Evolutionary conservation across 192 early-diverging fungal genomes (phyloP), one percentile per base, ranked within the genome.

Genomic region (Entomortierella beljakovae): DNA sequence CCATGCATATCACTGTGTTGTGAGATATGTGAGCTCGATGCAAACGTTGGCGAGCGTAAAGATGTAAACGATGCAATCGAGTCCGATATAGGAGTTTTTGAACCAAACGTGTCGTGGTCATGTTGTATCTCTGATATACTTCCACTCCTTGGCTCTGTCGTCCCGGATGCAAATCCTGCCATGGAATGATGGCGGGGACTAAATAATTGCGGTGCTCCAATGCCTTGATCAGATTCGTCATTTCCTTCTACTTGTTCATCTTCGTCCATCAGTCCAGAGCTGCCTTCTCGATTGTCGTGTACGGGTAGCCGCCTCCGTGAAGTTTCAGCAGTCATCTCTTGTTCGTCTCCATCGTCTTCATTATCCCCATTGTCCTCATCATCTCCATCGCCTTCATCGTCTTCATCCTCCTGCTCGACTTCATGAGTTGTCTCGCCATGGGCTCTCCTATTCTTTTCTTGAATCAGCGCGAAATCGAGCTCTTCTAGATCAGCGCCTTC

Each of bases 401-500:
- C 62, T 8, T 7, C 25, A 23, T 29, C 35, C 4, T 43, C 54
- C 11, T 32, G 55, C 0, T 57, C 42, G 0, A 29, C 61, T 15
- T 37, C 49, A 40, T 32, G 49, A 2, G 2, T 32, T 11, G 9
- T n/a, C 13, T 57, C 60, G 13, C 40, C 29, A 23, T n/a, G 60
- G 9, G n/a, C 23, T 32, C 53, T 51, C 40, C 64, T 18, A 32
- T 58, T 37, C 26, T 50, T 61, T 26, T 66, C 64, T 43, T 68
- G 52, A 16, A 63, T 57, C 9, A 43, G 37, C 28, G 57, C 56
- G 57, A 64, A 77, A 23, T 79, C 55, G 11, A 59, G 1, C 52
- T 69, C 61, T 10, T 55, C 55, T n/a, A 62, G 37, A 40, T 70
- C 55, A 22, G 86, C 86, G 2, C 88, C 88, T n/a, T 84, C 82